phyloP scores from a whole-genome alignment of 1,284 basidiomycete species.

The Ustilago crameri region DNA sequence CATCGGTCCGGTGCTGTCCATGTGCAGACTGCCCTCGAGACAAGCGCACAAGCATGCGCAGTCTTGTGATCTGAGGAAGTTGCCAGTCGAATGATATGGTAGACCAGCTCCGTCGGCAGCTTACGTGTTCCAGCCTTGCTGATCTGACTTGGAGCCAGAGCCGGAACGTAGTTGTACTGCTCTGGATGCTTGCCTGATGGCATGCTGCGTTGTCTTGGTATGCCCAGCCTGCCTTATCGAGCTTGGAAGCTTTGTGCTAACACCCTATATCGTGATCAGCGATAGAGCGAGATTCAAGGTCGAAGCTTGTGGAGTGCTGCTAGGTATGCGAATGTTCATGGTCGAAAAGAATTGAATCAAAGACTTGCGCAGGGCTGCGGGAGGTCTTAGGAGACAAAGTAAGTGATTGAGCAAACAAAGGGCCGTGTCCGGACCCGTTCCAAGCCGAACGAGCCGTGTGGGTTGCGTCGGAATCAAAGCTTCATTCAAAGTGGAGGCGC shows the following conservation, averaged over 20 bases:
- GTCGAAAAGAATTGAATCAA: too few relatives aligned
- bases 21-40: conserved; percentile 45
- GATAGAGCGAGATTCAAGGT: too few relatives aligned
- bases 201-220: too few relatives aligned
- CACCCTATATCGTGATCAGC: too few relatives aligned
- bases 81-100: conserved; percentile 39
- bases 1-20: conserved; percentile 47
- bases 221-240: too few relatives aligned
- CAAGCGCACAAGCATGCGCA: conserved; percentile 45
- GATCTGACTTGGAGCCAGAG: background rate
- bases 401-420: too few relatives aligned
- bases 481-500: background rate
- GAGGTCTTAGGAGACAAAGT: too few relatives aligned
- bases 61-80: conserved; percentile 31
- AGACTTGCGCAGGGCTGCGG: too few relatives aligned
- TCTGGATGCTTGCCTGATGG: too few relatives aligned
- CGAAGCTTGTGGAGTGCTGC: too few relatives aligned
- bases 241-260: too few relatives aligned
- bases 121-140: background rate
- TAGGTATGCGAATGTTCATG: too few relatives aligned
- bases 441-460: background rate
- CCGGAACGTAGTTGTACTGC: background rate
- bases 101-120: conserved; percentile 39
- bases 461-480: background rate
- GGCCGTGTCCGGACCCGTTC: background rate